These are phyloP conservation scores for Barnettozyma populi DNA, from an alignment of 805 yeast species.

Conservation along the genomic window DNA sequence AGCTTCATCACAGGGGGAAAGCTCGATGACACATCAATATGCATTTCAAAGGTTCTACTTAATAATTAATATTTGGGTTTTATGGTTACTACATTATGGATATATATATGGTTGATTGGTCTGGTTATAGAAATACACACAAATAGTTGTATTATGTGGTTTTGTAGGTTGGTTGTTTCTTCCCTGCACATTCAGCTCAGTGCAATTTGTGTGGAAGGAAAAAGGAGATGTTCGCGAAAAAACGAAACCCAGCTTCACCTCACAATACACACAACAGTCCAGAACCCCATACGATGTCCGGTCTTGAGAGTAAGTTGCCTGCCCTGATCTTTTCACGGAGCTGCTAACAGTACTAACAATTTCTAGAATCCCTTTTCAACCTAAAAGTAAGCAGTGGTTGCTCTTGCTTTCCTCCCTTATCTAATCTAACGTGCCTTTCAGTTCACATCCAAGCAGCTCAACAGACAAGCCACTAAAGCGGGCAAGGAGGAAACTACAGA, in stretches of 20 bases:
- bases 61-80: slow-evolving; percentile 6
- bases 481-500: slow-evolving; percentile 86
- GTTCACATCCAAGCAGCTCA: slow-evolving; percentile 91
- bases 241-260: neutral
- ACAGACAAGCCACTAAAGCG: slow-evolving; percentile 84
- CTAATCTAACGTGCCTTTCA: slow-evolving; percentile 23
- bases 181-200: no score
- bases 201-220: no score
- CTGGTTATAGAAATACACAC: neutral
- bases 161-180: neutral
- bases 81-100: neutral
- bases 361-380: slow-evolving; percentile 54
- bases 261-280: neutral
- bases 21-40: slow-evolving; percentile 48
- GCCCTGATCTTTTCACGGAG: neutral
- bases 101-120: neutral
- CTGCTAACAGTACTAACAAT: neutral
- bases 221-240: neutral
- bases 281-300: neutral
- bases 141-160: neutral
- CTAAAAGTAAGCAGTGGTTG: slow-evolving; percentile 37
- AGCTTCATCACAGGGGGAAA: slow-evolving; percentile 44
- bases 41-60: slow-evolving; percentile 39
- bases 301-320: neutral
- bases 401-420: neutral